phyloP scores from a whole-genome alignment of 352 stramenopile species.

The Phytophthora quininea region DNA sequence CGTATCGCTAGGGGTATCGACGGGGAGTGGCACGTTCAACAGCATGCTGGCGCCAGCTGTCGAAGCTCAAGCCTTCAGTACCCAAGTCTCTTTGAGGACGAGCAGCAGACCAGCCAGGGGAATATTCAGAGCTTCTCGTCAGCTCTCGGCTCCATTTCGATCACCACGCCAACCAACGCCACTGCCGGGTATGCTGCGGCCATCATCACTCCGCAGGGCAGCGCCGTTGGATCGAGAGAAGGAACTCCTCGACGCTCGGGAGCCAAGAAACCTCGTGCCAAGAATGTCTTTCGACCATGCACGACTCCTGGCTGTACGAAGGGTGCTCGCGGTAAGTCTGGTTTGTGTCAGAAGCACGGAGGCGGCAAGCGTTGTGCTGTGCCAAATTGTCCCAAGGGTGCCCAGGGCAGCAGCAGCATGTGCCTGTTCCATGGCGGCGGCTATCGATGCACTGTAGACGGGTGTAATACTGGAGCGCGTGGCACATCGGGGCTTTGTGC shows the following conservation, averaged over 20 bases:
- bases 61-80: slow-evolving; percentile 17
- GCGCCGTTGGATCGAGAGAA: slow-evolving; percentile 3
- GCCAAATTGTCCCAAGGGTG: slow-evolving; percentile 75
- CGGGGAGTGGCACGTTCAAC: slow-evolving; percentile 11
- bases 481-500: slow-evolving; percentile 78
- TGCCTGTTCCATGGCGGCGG: slow-evolving; percentile 87
- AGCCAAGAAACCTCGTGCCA: slow-evolving; percentile 68
- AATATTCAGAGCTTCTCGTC: slow-evolving; percentile 30
- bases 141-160: slow-evolving; percentile 31
- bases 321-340: slow-evolving; percentile 78
- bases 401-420: slow-evolving; percentile 76
- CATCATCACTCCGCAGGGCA: slow-evolving; percentile 31
- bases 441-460: slow-evolving; percentile 78
- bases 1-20: slow-evolving; percentile 6
- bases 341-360: slow-evolving; percentile 87
- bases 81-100: slow-evolving; percentile 30
- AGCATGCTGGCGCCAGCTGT: slow-evolving; percentile 21
- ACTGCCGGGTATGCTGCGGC: slow-evolving; percentile 19
- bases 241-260: slow-evolving; percentile 31
- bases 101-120: slow-evolving; percentile 10
- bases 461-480: slow-evolving; percentile 76
- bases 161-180: slow-evolving; percentile 25
- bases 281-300: slow-evolving; percentile 79
- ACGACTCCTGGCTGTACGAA: slow-evolving; percentile 69
- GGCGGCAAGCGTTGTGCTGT: slow-evolving; percentile 78